phyloP scores from a whole-genome alignment of 176 grass and related monocot species.

The Canna indica region DNA sequence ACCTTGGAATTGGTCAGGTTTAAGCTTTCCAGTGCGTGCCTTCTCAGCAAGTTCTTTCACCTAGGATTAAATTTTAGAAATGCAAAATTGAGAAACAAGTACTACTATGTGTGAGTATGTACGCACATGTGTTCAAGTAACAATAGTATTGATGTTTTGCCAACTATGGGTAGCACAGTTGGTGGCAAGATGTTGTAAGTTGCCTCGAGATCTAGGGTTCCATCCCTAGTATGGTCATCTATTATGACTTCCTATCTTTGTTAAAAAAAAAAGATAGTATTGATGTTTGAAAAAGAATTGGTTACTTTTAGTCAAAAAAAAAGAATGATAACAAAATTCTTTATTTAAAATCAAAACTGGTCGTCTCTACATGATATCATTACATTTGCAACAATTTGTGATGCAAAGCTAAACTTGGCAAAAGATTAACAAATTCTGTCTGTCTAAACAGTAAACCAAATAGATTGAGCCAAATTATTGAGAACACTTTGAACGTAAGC shows the following conservation, averaged over 20 bases:
- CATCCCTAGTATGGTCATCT: too few species aligned
- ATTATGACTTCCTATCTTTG: too few species aligned
- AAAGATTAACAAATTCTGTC: neutral
- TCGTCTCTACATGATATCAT: neutral
- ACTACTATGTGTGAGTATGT: too few species aligned
- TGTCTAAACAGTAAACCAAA: neutral
- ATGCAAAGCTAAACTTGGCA: neutral
- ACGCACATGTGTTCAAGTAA: neutral
- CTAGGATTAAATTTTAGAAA: constrained; percentile 24
- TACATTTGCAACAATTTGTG: neutral
- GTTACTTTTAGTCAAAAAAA: neutral
- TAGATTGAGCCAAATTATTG: too few species aligned
- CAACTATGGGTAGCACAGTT: too few species aligned
- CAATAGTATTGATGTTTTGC: too few species aligned
- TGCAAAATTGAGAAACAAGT: neutral
- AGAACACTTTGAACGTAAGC: neutral
- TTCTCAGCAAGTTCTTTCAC: constrained; percentile 90
- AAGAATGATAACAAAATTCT: neutral
- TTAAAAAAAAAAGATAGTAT: neutral
- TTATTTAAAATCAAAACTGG: neutral
- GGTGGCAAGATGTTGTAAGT: too few species aligned
- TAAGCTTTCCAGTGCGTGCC: constrained; percentile 83
- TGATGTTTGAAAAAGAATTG: neutral
- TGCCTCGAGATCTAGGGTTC: too few species aligned
- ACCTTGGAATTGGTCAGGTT: constrained; percentile 76